Conservation (phyloP, 139 green algal genomes). For the Trebouxia sp. region DNA sequence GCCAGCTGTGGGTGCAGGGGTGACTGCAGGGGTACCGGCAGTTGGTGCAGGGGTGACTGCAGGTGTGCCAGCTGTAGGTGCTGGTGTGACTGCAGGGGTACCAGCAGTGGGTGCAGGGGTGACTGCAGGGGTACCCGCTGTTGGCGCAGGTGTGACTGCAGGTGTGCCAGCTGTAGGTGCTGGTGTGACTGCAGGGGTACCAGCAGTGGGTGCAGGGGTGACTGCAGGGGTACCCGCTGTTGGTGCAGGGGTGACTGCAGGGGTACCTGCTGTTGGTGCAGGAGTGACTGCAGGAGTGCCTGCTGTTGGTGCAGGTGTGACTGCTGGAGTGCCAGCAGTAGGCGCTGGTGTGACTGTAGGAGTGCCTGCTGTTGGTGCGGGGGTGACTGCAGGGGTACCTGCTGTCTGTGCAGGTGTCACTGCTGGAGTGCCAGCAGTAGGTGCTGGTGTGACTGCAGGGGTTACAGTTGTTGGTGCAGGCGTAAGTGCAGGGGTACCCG, state of each 20-base stretch:
- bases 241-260: not conserved
- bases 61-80: not conserved
- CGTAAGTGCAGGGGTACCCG: not conserved
- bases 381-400: not conserved
- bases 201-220: conserved; percentile 17
- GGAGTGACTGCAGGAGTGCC: not conserved
- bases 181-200: not conserved
- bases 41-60: not conserved
- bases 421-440: not conserved
- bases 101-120: not conserved
- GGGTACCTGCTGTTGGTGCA: not conserved
- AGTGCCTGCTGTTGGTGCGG: not conserved
- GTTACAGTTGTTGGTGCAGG: not conserved
- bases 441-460: not conserved
- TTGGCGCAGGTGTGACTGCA: not conserved
- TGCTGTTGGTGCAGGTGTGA: not conserved
- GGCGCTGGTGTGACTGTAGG: not conserved
- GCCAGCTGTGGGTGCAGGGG: not conserved
- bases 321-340: not conserved
- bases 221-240: not conserved
- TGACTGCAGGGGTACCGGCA: not conserved
- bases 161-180: not conserved
- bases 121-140: not conserved
- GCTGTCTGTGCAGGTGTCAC: not conserved
- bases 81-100: not conserved